Evolutionary conservation across 805 yeast genomes (phyloP).

Genomic region (Clavispora carvajalis): DNA sequence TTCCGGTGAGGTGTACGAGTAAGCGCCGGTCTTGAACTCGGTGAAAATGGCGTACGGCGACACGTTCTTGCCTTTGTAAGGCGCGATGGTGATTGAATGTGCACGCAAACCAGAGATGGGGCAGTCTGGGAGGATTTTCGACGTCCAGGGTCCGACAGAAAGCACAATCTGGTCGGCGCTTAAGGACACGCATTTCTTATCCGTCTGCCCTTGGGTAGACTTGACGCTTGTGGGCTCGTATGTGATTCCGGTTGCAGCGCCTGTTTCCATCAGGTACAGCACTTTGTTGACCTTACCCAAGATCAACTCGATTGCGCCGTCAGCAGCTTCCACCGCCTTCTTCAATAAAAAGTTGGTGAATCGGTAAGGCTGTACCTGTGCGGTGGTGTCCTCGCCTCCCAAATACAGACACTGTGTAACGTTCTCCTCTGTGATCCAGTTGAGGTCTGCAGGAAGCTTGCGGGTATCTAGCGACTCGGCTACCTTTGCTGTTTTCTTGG

Average conservation of each 20-base stretch:
- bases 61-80: slow-evolving; percentile 64
- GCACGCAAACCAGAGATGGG: slow-evolving; percentile 94
- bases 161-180: slow-evolving; percentile 74
- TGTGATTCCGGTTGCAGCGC: slow-evolving; percentile 67
- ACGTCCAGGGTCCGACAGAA: slow-evolving; percentile 96
- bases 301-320: slow-evolving; percentile 78
- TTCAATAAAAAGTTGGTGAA: slow-evolving; percentile 80
- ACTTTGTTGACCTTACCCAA: slow-evolving; percentile 79
- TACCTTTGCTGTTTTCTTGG: slow-evolving; percentile 36
- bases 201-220: slow-evolving; percentile 17
- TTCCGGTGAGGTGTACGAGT: slow-evolving; percentile 81
- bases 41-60: slow-evolving; percentile 93
- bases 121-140: slow-evolving; percentile 82
- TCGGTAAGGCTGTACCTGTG: slow-evolving; percentile 93
- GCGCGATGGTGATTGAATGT: slow-evolving; percentile 88
- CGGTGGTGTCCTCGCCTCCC: slow-evolving; percentile 85
- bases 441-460: slow-evolving; percentile 54
- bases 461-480: slow-evolving; percentile 19
- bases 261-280: slow-evolving; percentile 54
- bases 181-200: slow-evolving; percentile 39
- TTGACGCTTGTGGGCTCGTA: slow-evolving; percentile 46
- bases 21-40: slow-evolving; percentile 68
- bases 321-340: slow-evolving; percentile 61
- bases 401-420: slow-evolving; percentile 71
- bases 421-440: slow-evolving; percentile 67